Evolutionary conservation across 306 rosid genomes (phyloP), one percentile per base, ranked within the genome.

Genomic region (Dryas octopetala): DNA sequence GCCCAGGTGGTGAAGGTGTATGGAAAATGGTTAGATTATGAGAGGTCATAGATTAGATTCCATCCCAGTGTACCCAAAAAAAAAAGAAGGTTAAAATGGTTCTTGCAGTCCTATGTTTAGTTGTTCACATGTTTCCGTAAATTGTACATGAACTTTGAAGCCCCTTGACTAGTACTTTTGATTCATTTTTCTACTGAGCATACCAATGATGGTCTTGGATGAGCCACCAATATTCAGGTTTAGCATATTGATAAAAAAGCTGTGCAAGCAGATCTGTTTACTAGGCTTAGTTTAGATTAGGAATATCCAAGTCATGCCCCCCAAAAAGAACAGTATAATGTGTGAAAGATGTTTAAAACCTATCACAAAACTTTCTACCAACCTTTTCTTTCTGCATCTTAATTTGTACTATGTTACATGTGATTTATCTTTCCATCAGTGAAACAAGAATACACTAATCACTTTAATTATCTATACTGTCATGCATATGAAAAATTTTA

Each of bases 341-440:
- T 19, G 23, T 19, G 23, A 19, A 19, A 19, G 23, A 19, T 11
- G 63, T 28, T 60, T 6, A 4, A 11, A 73, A 46, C 9, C 43
- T 16, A 28, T 58, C 68, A 60, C 23, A 59, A n/a, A 73, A 72
- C n/a, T 26, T 63, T 59, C 47, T 60, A 19, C 23, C 23, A 16
- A 8, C 26, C 0, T 55, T 12, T 62, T 64, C 5, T 45, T 17
- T 46, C 46, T 73, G 58, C 52, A 28, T 59, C 68, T 28, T 54
- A 53, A 6, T 17, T 55, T 71, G 53, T 19, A 54, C 51, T 16
- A 44, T 71, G 44, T 57, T 19, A 57, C 28, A 58, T 44, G 26
- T 15, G 40, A 63, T 71, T 71, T 12, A 12, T 44, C 55, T 71
- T 57, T 47, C 16, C 28, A 11, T 71, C 45, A 7, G 51, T 15